Evolutionary conservation across 768 basidiomycete genomes (phyloP).

Genomic region (Clitopilus hobsonii): DNA sequence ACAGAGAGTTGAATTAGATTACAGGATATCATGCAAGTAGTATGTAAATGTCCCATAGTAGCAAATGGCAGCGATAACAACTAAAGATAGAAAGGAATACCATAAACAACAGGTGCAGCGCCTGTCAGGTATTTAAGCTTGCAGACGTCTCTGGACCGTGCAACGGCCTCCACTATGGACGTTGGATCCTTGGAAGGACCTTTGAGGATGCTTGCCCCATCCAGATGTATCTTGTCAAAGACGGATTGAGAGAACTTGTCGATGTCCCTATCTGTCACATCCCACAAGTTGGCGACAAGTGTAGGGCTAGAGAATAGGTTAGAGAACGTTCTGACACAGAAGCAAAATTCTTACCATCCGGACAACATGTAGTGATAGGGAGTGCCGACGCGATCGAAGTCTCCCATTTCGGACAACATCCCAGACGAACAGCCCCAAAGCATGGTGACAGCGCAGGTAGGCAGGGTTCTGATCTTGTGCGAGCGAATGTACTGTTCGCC

Average conservation of each 20-base stretch:
- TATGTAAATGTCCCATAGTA: too few relatives aligned
- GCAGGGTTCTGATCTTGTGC: slow-evolving; percentile 75
- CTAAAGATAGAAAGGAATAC: slow-evolving; percentile 90
- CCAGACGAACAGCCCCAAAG: slow-evolving; percentile 99
- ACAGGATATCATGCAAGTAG: too few relatives aligned
- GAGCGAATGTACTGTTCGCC: slow-evolving; percentile 93
- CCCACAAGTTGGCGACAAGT: slow-evolving; percentile 94
- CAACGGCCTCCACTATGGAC: slow-evolving; percentile 71
- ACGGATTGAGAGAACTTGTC: slow-evolving; percentile 88
- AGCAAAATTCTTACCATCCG: slow-evolving; percentile 71
- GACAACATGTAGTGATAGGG: slow-evolving; percentile 96
- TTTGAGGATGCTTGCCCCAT: slow-evolving; percentile 17
- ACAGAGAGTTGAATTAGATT: neutral
- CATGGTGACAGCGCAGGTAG: slow-evolving; percentile 90
- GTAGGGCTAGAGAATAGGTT: slow-evolving; percentile 58
- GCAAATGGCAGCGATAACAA: too few relatives aligned
- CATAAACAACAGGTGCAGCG: slow-evolving; percentile 92
- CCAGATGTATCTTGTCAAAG: slow-evolving; percentile 65
- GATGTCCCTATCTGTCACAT: slow-evolving; percentile 96
- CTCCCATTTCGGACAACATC: slow-evolving; percentile 81
- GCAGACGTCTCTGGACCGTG: slow-evolving; percentile 72
- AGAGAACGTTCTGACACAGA: neutral
- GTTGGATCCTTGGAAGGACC: slow-evolving; percentile 18
- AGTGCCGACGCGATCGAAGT: slow-evolving; percentile 89
- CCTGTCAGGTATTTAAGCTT: slow-evolving; percentile 93